Evolutionary conservation across 345 rosid genomes (phyloP).

Genomic region (Citrus glauca): DNA sequence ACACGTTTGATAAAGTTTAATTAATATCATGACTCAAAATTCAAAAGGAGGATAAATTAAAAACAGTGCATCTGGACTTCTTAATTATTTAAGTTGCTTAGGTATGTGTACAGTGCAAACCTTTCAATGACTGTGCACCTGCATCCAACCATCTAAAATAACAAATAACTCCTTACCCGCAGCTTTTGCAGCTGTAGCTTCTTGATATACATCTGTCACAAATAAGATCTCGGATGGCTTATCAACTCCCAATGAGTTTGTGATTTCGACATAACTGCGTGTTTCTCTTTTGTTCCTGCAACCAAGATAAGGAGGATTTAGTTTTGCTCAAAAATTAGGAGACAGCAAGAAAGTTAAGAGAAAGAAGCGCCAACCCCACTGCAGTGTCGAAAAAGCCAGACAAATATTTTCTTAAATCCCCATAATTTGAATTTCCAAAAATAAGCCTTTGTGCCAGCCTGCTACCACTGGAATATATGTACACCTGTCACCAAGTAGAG

Average conservation of each 20-base stretch:
- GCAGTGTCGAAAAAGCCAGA: conserved; percentile 54
- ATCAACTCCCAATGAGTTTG: conserved; percentile 27
- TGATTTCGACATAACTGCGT: conserved; percentile 17
- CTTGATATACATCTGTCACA: conserved; percentile 23
- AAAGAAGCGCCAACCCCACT: conserved; percentile 37
- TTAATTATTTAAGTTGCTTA: too few relatives aligned
- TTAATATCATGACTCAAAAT: too few relatives aligned
- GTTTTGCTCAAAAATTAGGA: neutral
- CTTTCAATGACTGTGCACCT: too few relatives aligned
- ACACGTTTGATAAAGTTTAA: too few relatives aligned
- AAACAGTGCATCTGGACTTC: too few relatives aligned
- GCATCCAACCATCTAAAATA: too few relatives aligned
- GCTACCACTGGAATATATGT: conserved; percentile 39
- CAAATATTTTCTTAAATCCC: conserved; percentile 57
- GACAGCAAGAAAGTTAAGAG: neutral
- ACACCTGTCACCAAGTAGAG: neutral
- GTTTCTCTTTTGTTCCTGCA: conserved; percentile 20
- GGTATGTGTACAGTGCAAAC: too few relatives aligned
- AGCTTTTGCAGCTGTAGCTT: conserved; percentile 25
- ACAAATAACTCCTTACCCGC: conserved; percentile 18
- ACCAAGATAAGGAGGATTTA: neutral
- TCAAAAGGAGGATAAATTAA: too few relatives aligned
- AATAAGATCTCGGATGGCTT: conserved; percentile 22
- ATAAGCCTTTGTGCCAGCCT: conserved; percentile 54
- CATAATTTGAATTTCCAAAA: conserved; percentile 51